Evolutionary conservation across 768 basidiomycete species (phyloP).

Genomic region (Xerocomellus chrysenteron): DNA sequence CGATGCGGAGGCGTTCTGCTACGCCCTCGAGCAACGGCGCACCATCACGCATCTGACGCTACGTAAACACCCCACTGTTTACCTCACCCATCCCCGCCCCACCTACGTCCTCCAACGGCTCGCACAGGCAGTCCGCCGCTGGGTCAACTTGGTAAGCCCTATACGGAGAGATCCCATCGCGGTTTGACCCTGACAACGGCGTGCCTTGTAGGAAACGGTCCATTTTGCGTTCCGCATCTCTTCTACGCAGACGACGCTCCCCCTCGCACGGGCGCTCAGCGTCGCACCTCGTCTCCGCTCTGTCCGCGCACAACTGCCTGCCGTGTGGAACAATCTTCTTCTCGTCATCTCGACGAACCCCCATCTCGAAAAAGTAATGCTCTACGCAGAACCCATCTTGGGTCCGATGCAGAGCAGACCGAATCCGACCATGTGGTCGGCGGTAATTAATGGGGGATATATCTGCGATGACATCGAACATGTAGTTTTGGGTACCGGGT

Average conservation of each 20-base stretch:
- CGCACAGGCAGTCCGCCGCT: constrained; percentile 42
- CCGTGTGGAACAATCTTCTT: constrained; percentile 57
- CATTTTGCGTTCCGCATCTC: constrained; percentile 58
- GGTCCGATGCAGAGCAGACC: constrained; percentile 8
- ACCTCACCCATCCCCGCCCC: constrained; percentile 53
- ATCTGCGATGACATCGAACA: constrained; percentile 19
- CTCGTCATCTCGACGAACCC: constrained; percentile 51
- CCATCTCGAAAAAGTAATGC: constrained; percentile 46
- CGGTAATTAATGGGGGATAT: constrained; percentile 13
- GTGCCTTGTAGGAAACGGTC: constrained; percentile 43
- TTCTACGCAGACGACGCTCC: constrained; percentile 30
- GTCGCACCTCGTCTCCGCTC: constrained; percentile 45
- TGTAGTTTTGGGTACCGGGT: constrained; percentile 46
- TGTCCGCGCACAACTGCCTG: constrained; percentile 54
- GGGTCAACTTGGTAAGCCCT: constrained; percentile 48
- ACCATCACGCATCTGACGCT: constrained; percentile 49
- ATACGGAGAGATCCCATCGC: background rate
- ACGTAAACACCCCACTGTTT: constrained; percentile 50
- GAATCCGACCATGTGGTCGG: background rate
- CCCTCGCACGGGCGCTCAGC: constrained; percentile 38
- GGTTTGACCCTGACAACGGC: constrained; percentile 5
- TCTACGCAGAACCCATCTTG: constrained; percentile 24
- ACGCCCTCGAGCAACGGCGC: constrained; percentile 38
- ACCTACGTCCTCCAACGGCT: constrained; percentile 45
- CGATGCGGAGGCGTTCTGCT: constrained; percentile 39